These are phyloP conservation scores for Sporothrix mexicana DNA, from an alignment of 2,329 filamentous ascomycete species.

Conservation along the genomic window DNA sequence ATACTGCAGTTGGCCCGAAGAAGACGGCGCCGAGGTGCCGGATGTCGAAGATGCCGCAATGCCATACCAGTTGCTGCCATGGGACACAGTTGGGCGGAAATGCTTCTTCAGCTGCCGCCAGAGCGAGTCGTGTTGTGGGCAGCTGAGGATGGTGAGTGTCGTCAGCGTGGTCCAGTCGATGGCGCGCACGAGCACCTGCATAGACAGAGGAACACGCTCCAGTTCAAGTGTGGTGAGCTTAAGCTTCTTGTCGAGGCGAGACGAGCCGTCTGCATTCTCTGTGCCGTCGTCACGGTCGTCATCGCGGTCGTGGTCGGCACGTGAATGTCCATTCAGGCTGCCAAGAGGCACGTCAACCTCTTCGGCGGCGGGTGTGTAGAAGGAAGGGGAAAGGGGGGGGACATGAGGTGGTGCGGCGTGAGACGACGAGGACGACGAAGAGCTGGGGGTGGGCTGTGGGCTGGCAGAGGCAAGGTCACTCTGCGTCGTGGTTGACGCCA, in stretches of 20 bases:
- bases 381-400: background rate
- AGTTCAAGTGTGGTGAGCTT: constrained; percentile 75
- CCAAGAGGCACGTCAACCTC: constrained; percentile 4
- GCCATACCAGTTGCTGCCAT: constrained; percentile 40
- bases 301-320: background rate
- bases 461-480: background rate
- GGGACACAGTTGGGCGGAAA: constrained; percentile 55
- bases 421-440: constrained; percentile 1
- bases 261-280: background rate
- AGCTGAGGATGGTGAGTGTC: constrained; percentile 75
- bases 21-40: background rate
- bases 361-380: background rate
- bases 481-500: background rate
- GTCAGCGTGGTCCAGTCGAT: constrained; percentile 78
- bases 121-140: constrained; percentile 72
- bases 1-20: constrained; percentile 54
- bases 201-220: constrained; percentile 75
- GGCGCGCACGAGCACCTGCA: constrained; percentile 70
- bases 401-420: background rate
- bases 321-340: background rate
- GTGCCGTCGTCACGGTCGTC: background rate
- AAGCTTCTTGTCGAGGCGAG: constrained; percentile 60
- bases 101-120: constrained; percentile 74
- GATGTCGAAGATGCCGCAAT: constrained; percentile 37
- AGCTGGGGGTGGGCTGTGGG: background rate